Base-by-base conservation (phyloP, 2,329 filamentous ascomycete genomes). In the Bimuria novae-zelandiae region DNA sequence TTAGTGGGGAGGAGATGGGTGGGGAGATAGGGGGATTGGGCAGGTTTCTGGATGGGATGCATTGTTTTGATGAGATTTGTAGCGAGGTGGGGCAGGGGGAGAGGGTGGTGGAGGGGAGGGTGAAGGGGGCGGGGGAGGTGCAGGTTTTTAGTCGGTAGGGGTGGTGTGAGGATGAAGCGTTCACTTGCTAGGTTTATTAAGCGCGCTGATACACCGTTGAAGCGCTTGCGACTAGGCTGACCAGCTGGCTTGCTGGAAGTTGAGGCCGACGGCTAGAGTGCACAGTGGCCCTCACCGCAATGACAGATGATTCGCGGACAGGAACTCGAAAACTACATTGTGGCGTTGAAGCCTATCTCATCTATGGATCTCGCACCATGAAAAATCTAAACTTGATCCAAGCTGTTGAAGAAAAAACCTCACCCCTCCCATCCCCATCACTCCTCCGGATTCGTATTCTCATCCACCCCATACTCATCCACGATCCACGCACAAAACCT, bases 401-500 rank as follows among this genome's bases (percentile, higher is more conserved):
- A 10, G n/a, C 16, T 27, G 39, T 42, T 42, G 39, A 42, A 42
- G 23, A 42, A 42, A 12, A n/a, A n/a, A n/a, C n/a, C n/a, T n/a
- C n/a, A n/a, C n/a, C n/a, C n/a, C 23, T 30, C 41, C 17, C 14
- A 8, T 33, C 17, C 6, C 8, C 4, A 4, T 60, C 45, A 73
- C 52, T 71, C 75, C 37, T 77, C 75, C 7, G 78, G 76, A 12
- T 78, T 74, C 39, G 77, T 69, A 52, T 79, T 79, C 58, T 81
- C 78, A 55, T 76, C 74, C n/a, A 63, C 33, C 67, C 83, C 77
- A 83, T 61, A 96, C 75, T 96, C 89, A 32, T 86, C 80, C 8
- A 96, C 88, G 39, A 97, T 81, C 92, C 92, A 97, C 49, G 91
- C 81, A 68, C 92, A 97, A 70, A 94, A 97, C 67, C 84, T 82